Evolutionary conservation across 129 eudicot genomes (phyloP), one percentile per base, ranked within the genome.

Genomic region (Calendula officinalis): DNA sequence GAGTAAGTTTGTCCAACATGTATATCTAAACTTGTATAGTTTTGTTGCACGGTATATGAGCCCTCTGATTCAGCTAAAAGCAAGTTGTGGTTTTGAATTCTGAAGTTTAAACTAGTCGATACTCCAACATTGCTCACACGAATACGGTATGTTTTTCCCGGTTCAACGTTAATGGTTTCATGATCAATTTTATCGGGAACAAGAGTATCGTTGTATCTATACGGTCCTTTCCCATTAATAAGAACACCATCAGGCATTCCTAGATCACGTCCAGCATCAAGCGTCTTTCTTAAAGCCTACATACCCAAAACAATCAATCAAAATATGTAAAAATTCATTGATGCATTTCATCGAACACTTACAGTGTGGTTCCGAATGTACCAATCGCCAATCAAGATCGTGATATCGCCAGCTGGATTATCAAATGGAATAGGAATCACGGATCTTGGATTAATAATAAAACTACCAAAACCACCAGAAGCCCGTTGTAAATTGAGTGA

Each of bases 171-270:
- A 30, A 89, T 67, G 52, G 86, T 85, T 71, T 83, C 86, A 34
- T 83, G 75, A 81, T 86, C 97, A 67, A 89, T 86, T 63, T 79
- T 82, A 71, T 76, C 95, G 33, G 86, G 79, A 33, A 89, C 97
- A 81, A 89, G 94, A 30, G 97, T 76, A 43, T 83, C 84, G 15
- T 86, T 89, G 22, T 89, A 89, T 81, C 91, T 81, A 58, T 70
- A 89, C 3, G 97, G 97, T 7, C 97, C 97, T 86, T 86, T 89
- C 13, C 95, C 97, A 54, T 89, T 89, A 32, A 89, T 83, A 68
- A 89, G 82, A 70, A 89, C 97, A 44, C 97, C 97, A 75, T 89
- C 86, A 0, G 97, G 97, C 95, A 85, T 89, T 64, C 97, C 95
- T 32, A 89, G 95, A 48, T 81, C 90, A 64, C 75, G 88, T 38